phyloP scores from a whole-genome alignment of 2,329 filamentous ascomycete species.

The Colletotrichum cordylinicola region DNA sequence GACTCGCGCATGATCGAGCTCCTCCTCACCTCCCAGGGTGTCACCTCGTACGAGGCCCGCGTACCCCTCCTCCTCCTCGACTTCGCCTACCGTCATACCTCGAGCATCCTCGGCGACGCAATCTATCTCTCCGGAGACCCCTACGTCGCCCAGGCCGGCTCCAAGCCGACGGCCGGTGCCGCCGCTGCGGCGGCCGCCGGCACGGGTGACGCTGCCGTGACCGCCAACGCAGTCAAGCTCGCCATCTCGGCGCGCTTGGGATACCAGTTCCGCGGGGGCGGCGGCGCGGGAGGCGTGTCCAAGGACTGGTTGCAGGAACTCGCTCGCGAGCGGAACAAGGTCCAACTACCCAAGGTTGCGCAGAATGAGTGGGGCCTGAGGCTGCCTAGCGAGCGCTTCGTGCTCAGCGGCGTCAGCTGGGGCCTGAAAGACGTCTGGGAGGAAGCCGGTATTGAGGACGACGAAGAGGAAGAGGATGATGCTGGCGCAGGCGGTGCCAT shows the following conservation, averaged over 20 bases:
- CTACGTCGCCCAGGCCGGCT: slow-evolving; percentile 64
- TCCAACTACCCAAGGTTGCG: slow-evolving; percentile 67
- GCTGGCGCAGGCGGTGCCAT: slow-evolving; percentile 54
- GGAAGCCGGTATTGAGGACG: slow-evolving; percentile 43
- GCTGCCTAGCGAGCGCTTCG: slow-evolving; percentile 71
- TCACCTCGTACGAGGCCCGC: slow-evolving; percentile 80
- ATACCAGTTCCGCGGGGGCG: slow-evolving; percentile 70
- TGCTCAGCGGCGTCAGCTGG: slow-evolving; percentile 71
- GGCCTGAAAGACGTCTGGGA: slow-evolving; percentile 66
- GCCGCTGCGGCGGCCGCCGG: slow-evolving; percentile 51
- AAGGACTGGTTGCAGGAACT: slow-evolving; percentile 82
- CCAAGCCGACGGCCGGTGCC: slow-evolving; percentile 57
- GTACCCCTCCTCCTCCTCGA: slow-evolving; percentile 84
- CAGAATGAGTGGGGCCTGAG: slow-evolving; percentile 72
- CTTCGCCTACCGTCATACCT: slow-evolving; percentile 85
- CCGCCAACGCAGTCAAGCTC: slow-evolving; percentile 72
- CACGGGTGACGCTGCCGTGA: slow-evolving; percentile 61
- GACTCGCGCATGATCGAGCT: slow-evolving; percentile 83
- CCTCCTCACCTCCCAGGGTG: slow-evolving; percentile 78
- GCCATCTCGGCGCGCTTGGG: slow-evolving; percentile 73
- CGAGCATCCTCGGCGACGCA: slow-evolving; percentile 73
- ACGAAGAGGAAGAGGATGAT: slow-evolving; percentile 45
- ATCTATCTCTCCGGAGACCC: slow-evolving; percentile 73
- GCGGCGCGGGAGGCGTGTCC: slow-evolving; percentile 58
- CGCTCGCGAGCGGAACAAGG: slow-evolving; percentile 73